Base-by-base conservation (phyloP, 805 yeast genomes). In the Starmerella tilneyi region DNA sequence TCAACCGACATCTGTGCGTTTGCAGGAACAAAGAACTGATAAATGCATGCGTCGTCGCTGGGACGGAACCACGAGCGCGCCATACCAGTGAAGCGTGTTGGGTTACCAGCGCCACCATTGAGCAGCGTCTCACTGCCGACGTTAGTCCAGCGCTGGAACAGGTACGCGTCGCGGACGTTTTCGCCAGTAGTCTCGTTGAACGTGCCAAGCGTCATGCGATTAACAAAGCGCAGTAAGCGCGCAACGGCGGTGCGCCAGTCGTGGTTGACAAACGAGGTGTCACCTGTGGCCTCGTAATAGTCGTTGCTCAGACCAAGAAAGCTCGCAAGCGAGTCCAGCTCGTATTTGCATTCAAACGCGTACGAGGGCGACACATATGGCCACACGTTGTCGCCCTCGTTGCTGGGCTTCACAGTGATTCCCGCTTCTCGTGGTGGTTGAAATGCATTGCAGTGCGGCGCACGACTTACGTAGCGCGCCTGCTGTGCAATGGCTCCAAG, bases 361-460 rank as follows among this genome's bases (percentile, higher is more conserved):
- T 68, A 67, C 15, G 61, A 60, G 78, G 86, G 82, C 48, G 81
- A 75, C 2, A 86, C 88, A 5, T 56, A 55, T 0, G 96, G 96
- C 28, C 55, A 59, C 5, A 85, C 94, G 4, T 62, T 58, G 59
- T 86, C 95, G 24, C 45, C 40, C 11, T 39, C 49, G 27, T 45
- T 50, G 41, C 50, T 50, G 20, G 22, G n/a, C 20, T 11, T 5
- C 15, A 24, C 2, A 3, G 19, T 29, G 12, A 54, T 58, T 3
- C 57, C 56, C 2, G 65, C 58, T 22, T 65, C 66, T 0, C 59
- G 59, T 0, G 95, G 95, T 1, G 95, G 94, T 57, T 85, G 94
- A 66, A 84, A 86, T 0, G 95, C 95, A 62, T 85, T 85, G 63
- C 96, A 85, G 61, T 83, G 85, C 0, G 95, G 94, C 5, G 80